Base-by-base conservation (phyloP, 2,329 filamentous ascomycete species). In the Cryphonectria parasitica region DNA sequence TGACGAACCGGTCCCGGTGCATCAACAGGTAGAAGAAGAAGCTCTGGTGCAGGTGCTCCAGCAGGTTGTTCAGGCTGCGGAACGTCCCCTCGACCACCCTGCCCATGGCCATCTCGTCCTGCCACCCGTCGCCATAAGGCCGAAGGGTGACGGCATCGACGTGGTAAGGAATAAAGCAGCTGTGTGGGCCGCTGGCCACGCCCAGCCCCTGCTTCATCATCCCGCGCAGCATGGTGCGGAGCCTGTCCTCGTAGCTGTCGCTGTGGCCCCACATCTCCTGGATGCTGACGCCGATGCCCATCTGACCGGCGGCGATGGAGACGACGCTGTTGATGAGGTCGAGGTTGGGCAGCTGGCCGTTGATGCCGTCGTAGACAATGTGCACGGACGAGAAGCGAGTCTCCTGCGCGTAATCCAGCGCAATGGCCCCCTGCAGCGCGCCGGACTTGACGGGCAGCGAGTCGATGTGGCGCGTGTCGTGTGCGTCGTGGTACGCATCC, bases 21-120 rank as follows among this genome's bases (percentile, higher is more conserved):
- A 98, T 94, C 61, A 99, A 86, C 66, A 99, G 85, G 80, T 99
- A 99, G 83, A 99, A 98, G 87, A 99, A 99, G 85, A 99, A 99
- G 80, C 95, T 98, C 82, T 99, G 96, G 79, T 99, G 96, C 72
- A 99, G 86, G 79, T 99, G 95, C 82, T 99, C 96, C 43, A 99
- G 87, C 71, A 99, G 83, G 78, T 99, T 99, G 83, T 99, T 99
- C 80, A 99, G 84, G 79, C 94, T 97, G 76, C 96, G 88, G 80
- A 97, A 97, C 3, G 96, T 88, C 76, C 94, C 94, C 82, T 99
- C 96, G 5, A 98, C 87, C 0, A 95, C 91, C 68, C 95, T 88
- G 7, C 96, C 96, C 78, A 99, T 89, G 13, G 92, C 92, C 93
- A 98, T 98, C 82, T 98, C 96, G 79, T 99, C 96, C 77, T 98